Evolutionary conservation across 257 asterid genomes (phyloP).

Genomic region (Pogostemon cablin): DNA sequence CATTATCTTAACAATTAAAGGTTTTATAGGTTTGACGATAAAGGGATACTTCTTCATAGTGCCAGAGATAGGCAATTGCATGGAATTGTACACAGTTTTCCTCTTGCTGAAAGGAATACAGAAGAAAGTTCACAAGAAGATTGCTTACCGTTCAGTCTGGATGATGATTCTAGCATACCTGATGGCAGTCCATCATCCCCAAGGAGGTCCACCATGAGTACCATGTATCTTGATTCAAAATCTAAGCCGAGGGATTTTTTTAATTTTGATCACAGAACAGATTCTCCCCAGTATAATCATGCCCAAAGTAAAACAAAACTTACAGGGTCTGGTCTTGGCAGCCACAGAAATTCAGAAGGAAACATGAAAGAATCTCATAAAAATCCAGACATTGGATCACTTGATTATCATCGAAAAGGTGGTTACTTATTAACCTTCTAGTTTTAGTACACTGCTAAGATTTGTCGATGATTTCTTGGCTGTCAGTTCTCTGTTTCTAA

Average conservation of each 20-base stretch:
- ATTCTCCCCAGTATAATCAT: conserved; percentile 39
- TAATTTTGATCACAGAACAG: conserved; percentile 40
- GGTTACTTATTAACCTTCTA: conserved; percentile 31
- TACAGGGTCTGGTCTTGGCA: conserved; percentile 44
- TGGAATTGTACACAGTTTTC: conserved; percentile 47
- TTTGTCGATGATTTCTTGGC: conserved; percentile 26
- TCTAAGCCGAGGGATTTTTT: conserved; percentile 47
- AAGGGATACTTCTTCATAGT: conserved; percentile 25
- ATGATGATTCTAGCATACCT: conserved; percentile 66
- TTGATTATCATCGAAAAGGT: conserved; percentile 60
- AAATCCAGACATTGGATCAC: conserved; percentile 42
- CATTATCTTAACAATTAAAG: conserved; percentile 27
- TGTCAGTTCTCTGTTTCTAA: conserved; percentile 28
- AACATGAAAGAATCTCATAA: conserved; percentile 59
- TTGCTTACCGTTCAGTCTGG: conserved; percentile 77
- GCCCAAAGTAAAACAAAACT: conserved; percentile 41
- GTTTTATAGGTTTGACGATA: conserved; percentile 19
- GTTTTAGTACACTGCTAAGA: conserved; percentile 17
- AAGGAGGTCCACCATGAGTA: conserved; percentile 51
- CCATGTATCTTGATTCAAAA: conserved; percentile 52
- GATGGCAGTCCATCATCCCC: conserved; percentile 56
- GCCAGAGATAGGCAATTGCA: conserved; percentile 57
- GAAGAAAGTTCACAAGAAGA: conserved; percentile 73
- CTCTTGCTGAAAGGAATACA: conserved; percentile 49
- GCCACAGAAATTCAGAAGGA: conserved; percentile 54